Conservation (phyloP, 1,139 yeast species). For the Hansenula lynferdii region DNA sequence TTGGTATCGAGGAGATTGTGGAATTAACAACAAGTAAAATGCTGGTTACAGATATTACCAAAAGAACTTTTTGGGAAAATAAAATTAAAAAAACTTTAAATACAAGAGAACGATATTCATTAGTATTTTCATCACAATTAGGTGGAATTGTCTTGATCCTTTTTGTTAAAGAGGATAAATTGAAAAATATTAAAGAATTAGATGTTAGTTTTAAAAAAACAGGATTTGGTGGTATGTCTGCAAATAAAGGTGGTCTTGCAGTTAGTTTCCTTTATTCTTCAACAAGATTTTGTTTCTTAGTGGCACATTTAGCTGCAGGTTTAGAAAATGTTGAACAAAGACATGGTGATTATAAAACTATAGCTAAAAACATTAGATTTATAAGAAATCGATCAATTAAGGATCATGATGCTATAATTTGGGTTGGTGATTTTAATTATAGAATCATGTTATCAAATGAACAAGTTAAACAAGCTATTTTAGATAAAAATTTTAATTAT, state of each 20-base stretch:
- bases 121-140: constrained; percentile 81
- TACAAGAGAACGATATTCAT: constrained; percentile 48
- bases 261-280: constrained; percentile 74
- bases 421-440: constrained; percentile 97
- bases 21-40: constrained; percentile 90
- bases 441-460: constrained; percentile 75
- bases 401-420: constrained; percentile 82
- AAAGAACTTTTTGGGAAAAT: constrained; percentile 75
- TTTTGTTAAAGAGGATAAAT: constrained; percentile 60
- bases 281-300: constrained; percentile 77
- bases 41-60: constrained; percentile 71
- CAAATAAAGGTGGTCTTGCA: constrained; percentile 90
- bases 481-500: constrained; percentile 37
- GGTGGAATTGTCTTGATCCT: constrained; percentile 87
- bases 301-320: constrained; percentile 96
- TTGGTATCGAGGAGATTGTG: constrained; percentile 91
- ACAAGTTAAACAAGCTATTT: constrained; percentile 57
- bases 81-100: constrained; percentile 58
- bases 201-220: constrained; percentile 83
- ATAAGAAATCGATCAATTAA: constrained; percentile 62
- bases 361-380: constrained; percentile 72
- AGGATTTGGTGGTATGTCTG: constrained; percentile 88
- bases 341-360: constrained; percentile 80
- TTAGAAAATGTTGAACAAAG: constrained; percentile 78
- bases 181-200: constrained; percentile 62